Evolutionary conservation across 2,329 filamentous ascomycete genomes (phyloP).

Genomic region (Pezicula radicicola): DNA sequence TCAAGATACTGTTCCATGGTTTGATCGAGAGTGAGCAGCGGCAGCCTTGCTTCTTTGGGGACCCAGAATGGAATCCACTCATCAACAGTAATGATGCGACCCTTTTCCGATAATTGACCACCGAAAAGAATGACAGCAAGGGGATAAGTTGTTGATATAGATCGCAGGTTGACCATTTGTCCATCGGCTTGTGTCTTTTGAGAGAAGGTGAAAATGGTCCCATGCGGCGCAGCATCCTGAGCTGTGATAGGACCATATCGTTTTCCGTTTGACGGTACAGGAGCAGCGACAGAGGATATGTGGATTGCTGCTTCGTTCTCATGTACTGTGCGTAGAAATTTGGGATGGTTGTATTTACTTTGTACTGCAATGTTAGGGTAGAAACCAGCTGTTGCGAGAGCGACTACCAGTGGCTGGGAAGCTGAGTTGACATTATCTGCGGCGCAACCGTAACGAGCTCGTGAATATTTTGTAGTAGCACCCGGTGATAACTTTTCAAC

Average conservation of each 20-base stretch:
- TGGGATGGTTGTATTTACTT: neutral
- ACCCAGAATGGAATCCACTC: neutral
- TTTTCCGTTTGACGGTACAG: neutral
- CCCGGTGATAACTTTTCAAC: neutral
- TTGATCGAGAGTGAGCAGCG: too few relatives aligned
- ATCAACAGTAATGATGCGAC: neutral
- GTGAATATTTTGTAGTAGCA: neutral
- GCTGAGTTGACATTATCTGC: slow-evolving; percentile 41
- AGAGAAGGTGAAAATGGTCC: neutral
- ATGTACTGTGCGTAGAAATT: neutral
- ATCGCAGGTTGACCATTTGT: neutral
- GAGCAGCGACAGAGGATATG: neutral
- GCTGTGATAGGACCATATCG: neutral
- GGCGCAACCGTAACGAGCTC: slow-evolving; percentile 26
- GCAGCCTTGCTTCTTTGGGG: neutral
- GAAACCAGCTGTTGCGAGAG: slow-evolving; percentile 40
- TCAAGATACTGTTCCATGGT: too few relatives aligned
- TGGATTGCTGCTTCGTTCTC: neutral
- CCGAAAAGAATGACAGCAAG: neutral
- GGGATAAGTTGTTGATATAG: neutral
- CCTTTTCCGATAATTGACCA: neutral
- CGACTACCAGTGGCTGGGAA: slow-evolving; percentile 40
- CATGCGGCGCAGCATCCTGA: neutral
- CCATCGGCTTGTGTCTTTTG: neutral
- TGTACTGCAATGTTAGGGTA: slow-evolving; percentile 39